Base-by-base conservation (phyloP, 2,329 filamentous ascomycete genomes). In the Colletotrichum liaoningense region DNA sequence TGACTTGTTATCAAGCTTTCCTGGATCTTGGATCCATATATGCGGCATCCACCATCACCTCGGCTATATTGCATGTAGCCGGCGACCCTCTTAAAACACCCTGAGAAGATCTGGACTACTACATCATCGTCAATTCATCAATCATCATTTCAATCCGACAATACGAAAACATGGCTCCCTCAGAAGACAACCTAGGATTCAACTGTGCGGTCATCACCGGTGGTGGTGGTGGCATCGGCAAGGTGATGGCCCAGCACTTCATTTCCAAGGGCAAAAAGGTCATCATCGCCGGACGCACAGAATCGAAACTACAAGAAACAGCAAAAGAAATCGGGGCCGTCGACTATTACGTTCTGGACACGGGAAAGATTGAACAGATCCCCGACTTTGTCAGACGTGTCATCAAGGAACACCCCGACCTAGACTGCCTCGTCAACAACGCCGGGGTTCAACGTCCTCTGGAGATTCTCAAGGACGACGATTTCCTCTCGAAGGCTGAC, bases 371-470 rank as follows among this genome's bases (percentile, higher is more conserved):
- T 0, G 64, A 79, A 0, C 77, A 81, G 1, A 86, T 90, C 9
- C 81, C 86, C 0, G 56, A 64, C 0, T 89, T 90, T 73, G 80
- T 87, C 66, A 69, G 83, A 55, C 83, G 82, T 19, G 77, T 91
- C 55, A 85, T 82, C 3, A 75, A 73, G 2, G 85, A 89, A 6
- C 86, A 91, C 76, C 88, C 78, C 2, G 70, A 73, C 5, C 22
- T 91, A 2, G 88, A 91, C 79, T 91, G 88, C 75, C 77, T 91
- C 0, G 81, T 91, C 77, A 91, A 91, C 80, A 91, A 91, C 67
- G 89, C 89, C 0, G 89, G 88, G 2, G 87, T 91, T 0, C 89
- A 91, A 77, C 80, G 88, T 2, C 89, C 88, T 0, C 83, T 91
- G 1, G 79, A 87, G 19, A 81, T 88, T 1, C 33, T 79, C 8